Evolutionary conservation across 2,329 filamentous ascomycete genomes (phyloP).

Genomic region (Ramularia endophylla): DNA sequence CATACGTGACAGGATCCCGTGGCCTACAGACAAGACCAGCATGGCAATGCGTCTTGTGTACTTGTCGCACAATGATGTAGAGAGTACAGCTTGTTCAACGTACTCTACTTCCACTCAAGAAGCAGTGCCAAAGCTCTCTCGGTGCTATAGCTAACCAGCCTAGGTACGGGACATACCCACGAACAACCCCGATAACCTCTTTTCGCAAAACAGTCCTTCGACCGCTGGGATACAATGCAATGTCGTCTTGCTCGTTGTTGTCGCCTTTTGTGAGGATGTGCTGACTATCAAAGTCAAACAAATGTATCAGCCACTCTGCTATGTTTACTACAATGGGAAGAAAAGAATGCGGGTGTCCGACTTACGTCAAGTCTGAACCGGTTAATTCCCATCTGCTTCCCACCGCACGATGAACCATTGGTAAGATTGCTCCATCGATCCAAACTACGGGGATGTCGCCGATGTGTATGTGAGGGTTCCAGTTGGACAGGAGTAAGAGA

Average conservation of each 20-base stretch:
- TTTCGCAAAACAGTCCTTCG: neutral
- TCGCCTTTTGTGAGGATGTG: conserved; percentile 5
- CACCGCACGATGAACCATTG: conserved; percentile 4
- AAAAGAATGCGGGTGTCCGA: no score
- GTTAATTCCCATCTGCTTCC: neutral
- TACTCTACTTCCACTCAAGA: no score
- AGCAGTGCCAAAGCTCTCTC: no score
- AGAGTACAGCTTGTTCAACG: no score
- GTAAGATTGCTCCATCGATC: conserved; percentile 2
- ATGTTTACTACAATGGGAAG: no score
- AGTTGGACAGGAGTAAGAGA: conserved; percentile 2
- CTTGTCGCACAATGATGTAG: no score
- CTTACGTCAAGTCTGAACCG: neutral
- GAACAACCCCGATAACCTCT: conserved; percentile 2
- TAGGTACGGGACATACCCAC: conserved; percentile 1
- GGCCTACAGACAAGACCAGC: no score
- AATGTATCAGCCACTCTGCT: no score
- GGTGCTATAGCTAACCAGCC: conserved; percentile 3
- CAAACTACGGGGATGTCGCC: conserved; percentile 5
- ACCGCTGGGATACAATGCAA: conserved; percentile 1
- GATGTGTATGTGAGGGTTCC: neutral
- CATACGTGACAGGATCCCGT: no score
- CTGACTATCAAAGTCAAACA: no score
- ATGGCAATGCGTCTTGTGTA: no score
- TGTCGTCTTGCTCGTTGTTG: conserved; percentile 3